Evolutionary conservation across 305 asterid genomes (phyloP).

Genomic region (Caryopteris hybrid): DNA sequence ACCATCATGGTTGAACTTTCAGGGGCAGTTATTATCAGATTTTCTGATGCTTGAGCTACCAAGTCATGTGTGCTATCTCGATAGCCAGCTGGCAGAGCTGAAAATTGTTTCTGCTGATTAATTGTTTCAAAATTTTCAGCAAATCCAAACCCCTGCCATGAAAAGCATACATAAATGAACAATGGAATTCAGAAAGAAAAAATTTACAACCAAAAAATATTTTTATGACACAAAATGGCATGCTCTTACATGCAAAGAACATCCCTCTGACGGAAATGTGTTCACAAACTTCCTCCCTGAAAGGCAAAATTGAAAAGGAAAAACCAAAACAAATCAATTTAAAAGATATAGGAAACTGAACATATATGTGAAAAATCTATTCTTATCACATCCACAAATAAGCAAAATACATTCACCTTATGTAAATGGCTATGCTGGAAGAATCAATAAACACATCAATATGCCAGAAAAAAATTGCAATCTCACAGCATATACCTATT

Average conservation of each 20-base stretch:
- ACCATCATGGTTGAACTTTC: slow-evolving; percentile 4
- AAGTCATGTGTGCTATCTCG: slow-evolving; percentile 2
- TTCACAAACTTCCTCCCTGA: slow-evolving; percentile 19
- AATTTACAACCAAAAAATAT: neutral
- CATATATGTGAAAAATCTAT: neutral
- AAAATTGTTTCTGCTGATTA: slow-evolving; percentile 5
- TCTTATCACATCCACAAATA: neutral
- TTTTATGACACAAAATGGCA: slow-evolving; percentile 1
- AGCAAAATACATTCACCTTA: neutral
- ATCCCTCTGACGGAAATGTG: slow-evolving; percentile 4
- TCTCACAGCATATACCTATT: no score
- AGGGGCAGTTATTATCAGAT: neutral
- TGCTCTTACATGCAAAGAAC: slow-evolving; percentile 23
- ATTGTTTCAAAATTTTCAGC: neutral
- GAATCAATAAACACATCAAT: neutral
- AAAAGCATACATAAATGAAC: neutral
- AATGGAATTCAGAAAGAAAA: neutral
- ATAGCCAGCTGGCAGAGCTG: neutral
- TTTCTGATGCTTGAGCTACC: slow-evolving; percentile 19
- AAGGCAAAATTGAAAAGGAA: slow-evolving; percentile 7
- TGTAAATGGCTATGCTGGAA: neutral
- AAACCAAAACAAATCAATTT: slow-evolving; percentile 1
- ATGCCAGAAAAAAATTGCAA: neutral
- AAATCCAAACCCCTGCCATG: neutral
- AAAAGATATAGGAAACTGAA: neutral